Evolutionary conservation across 2,329 filamentous ascomycete species (phyloP).

Genomic region (Talaromyces sp.): DNA sequence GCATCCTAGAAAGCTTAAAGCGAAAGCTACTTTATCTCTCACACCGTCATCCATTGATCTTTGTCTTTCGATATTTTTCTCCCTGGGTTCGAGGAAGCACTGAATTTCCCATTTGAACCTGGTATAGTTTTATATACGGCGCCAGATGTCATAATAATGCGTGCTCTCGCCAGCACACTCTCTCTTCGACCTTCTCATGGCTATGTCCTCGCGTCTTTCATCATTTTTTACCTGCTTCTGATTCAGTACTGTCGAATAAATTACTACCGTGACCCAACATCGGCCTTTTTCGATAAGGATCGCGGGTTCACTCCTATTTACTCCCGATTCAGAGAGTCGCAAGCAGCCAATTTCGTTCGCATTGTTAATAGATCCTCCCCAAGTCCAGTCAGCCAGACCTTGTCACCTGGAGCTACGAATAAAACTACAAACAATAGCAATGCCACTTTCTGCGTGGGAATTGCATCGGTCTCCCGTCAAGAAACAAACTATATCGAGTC

Average conservation of each 20-base stretch:
- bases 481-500: neutral
- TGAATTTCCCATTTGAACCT: neutral
- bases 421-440: neutral
- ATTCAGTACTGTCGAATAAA: constrained; percentile 18
- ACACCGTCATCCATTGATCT: neutral
- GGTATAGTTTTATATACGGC: neutral
- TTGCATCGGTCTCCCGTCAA: neutral
- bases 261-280: constrained; percentile 24
- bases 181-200: neutral
- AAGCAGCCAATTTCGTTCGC: neutral
- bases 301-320: constrained; percentile 23
- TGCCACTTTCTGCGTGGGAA: neutral
- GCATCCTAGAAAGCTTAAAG: neutral
- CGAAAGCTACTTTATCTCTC: neutral
- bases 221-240: constrained; percentile 19
- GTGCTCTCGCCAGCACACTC: neutral
- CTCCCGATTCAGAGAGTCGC: constrained; percentile 2
- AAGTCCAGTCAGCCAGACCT: neutral
- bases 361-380: neutral
- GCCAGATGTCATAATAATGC: neutral
- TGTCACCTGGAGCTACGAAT: neutral
- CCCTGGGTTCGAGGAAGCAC: neutral
- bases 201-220: constrained; percentile 10
- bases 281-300: constrained; percentile 23
- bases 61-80: neutral